phyloP scores from a whole-genome alignment of 768 basidiomycete genomes.

The Podaxis pistillaris region DNA sequence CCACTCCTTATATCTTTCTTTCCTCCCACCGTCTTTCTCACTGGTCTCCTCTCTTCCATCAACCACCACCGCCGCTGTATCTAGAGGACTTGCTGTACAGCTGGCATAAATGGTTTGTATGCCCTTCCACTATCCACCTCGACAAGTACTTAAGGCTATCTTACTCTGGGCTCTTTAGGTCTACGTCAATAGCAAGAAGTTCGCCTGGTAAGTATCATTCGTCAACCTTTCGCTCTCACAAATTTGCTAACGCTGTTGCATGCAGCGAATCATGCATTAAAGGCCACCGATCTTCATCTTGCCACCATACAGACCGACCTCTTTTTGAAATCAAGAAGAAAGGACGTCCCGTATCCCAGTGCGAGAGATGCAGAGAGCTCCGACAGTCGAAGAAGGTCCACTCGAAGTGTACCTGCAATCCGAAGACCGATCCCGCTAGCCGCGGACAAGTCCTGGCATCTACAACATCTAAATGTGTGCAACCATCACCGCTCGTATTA shows the following conservation, averaged over 20 bases:
- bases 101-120: slow-evolving; percentile 13
- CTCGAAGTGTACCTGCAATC: slow-evolving; percentile 75
- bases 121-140: no score
- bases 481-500: neutral
- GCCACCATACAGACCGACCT: slow-evolving; percentile 82
- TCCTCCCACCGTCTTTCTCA: slow-evolving; percentile 6
- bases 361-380: slow-evolving; percentile 78
- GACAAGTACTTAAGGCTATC: neutral
- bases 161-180: slow-evolving; percentile 40
- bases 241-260: slow-evolving; percentile 9
- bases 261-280: slow-evolving; percentile 89
- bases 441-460: slow-evolving; percentile 31
- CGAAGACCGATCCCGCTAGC: slow-evolving; percentile 32
- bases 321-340: slow-evolving; percentile 95
- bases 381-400: slow-evolving; percentile 80
- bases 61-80: slow-evolving; percentile 1
- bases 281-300: slow-evolving; percentile 89
- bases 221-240: neutral
- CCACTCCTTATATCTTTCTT: neutral
- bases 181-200: slow-evolving; percentile 71
- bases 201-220: slow-evolving; percentile 58
- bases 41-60: neutral
- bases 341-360: slow-evolving; percentile 89
- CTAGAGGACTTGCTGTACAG: neutral
- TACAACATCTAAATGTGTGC: slow-evolving; percentile 41